These are phyloP conservation scores for Suillus variegatus DNA, from an alignment of 768 basidiomycete species.

Conservation along the genomic window DNA sequence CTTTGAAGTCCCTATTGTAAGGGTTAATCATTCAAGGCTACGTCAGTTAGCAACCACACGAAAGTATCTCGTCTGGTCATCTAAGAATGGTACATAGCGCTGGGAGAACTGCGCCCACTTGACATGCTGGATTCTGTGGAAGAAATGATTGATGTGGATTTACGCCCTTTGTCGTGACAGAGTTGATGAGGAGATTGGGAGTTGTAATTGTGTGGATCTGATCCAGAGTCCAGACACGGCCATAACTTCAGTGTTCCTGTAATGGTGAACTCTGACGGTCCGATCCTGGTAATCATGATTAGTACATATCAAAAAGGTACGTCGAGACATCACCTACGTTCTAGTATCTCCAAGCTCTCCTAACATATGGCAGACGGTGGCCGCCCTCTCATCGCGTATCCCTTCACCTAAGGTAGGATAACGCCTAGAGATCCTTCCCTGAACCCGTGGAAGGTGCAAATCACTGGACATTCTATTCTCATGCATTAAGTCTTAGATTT, in stretches of 20 bases:
- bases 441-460: neutral
- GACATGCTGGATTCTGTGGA: constrained; percentile 24
- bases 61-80: constrained; percentile 20
- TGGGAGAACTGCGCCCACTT: constrained; percentile 28
- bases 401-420: neutral
- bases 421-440: neutral
- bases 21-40: no score
- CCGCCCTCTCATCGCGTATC: neutral
- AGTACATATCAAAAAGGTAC: constrained; percentile 1
- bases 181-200: constrained; percentile 38
- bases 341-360: neutral
- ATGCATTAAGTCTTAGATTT: neutral
- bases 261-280: constrained; percentile 33
- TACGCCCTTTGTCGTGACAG: constrained; percentile 32
- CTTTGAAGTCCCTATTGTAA: no score
- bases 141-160: constrained; percentile 32
- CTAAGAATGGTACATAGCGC: constrained; percentile 37
- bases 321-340: constrained; percentile 9
- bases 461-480: neutral
- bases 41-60: no score
- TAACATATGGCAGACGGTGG: neutral
- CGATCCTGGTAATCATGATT: constrained; percentile 3
- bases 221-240: constrained; percentile 42
- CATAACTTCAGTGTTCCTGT: constrained; percentile 41
- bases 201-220: constrained; percentile 35